These are phyloP conservation scores for Thalassiosira exigua DNA, from an alignment of 352 stramenopile genomes.

Conservation along the genomic window DNA sequence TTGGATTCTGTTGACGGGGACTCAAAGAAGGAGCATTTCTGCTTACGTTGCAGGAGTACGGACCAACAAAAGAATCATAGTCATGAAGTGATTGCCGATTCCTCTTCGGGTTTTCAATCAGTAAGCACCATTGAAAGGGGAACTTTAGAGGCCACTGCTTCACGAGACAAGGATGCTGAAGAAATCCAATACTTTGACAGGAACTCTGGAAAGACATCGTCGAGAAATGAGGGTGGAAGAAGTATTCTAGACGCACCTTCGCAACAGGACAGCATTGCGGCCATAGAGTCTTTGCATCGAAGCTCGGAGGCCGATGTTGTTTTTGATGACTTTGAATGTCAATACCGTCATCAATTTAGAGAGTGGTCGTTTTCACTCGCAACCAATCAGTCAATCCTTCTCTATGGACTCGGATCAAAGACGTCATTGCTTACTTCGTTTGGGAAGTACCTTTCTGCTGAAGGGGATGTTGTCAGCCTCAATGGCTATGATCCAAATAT, in stretches of 20 bases:
- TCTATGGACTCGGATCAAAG: conserved; percentile 82
- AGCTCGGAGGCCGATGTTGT: conserved; percentile 8
- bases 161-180: no score
- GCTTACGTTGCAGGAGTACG: conserved; percentile 20
- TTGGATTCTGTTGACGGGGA: conserved; percentile 14
- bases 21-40: conserved; percentile 44
- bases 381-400: conserved; percentile 77
- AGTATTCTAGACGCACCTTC: conserved; percentile 5
- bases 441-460: conserved; percentile 47
- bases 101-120: background rate
- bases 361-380: conserved; percentile 76
- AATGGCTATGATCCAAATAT: conserved; percentile 73
- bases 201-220: conserved; percentile 35
- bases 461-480: conserved; percentile 75
- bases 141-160: conserved; percentile 3
- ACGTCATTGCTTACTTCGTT: conserved; percentile 69
- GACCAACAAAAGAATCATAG: background rate
- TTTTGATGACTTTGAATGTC: conserved; percentile 25
- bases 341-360: conserved; percentile 37
- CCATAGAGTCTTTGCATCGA: conserved; percentile 30
- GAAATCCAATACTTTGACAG: conserved; percentile 51
- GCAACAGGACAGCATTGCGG: background rate
- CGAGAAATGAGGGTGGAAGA: conserved; percentile 3
- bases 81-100: no score
- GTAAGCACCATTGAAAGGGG: background rate